These are phyloP conservation scores for Trichoderma hamatum DNA, from an alignment of 2,329 filamentous ascomycete genomes.

Conservation along the genomic window DNA sequence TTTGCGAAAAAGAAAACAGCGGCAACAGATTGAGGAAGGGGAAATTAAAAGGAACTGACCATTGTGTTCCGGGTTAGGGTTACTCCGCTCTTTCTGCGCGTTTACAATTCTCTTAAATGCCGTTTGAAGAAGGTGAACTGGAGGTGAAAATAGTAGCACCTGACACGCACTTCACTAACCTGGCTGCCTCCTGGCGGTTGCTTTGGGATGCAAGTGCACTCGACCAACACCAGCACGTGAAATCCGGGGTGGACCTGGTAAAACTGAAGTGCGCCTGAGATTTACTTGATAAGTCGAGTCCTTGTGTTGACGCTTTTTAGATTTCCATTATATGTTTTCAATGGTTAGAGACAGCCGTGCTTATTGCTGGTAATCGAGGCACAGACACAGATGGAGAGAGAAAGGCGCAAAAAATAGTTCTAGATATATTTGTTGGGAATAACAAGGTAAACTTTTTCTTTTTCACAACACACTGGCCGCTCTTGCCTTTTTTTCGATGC, in stretches of 20 bases:
- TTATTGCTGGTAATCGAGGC: not conserved
- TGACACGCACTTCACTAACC: not conserved
- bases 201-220: no score
- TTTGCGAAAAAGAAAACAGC: not conserved
- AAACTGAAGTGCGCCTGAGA: not conserved
- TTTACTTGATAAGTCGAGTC: not conserved
- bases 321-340: not conserved
- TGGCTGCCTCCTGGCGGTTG: not conserved
- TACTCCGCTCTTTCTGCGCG: not conserved
- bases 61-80: not conserved
- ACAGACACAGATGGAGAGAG: not conserved
- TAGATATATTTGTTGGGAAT: conserved; percentile 31
- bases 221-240: no score
- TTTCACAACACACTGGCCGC: conserved; percentile 16
- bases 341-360: not conserved
- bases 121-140: not conserved
- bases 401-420: not conserved
- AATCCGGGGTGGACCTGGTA: no score
- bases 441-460: conserved; percentile 34
- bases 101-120: not conserved
- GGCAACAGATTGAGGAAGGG: not conserved
- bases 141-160: not conserved
- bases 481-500: conserved; percentile 25
- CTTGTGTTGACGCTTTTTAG: no score
- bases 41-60: not conserved